phyloP scores from a whole-genome alignment of 305 asterid species.

The Fraxinus ornus region DNA sequence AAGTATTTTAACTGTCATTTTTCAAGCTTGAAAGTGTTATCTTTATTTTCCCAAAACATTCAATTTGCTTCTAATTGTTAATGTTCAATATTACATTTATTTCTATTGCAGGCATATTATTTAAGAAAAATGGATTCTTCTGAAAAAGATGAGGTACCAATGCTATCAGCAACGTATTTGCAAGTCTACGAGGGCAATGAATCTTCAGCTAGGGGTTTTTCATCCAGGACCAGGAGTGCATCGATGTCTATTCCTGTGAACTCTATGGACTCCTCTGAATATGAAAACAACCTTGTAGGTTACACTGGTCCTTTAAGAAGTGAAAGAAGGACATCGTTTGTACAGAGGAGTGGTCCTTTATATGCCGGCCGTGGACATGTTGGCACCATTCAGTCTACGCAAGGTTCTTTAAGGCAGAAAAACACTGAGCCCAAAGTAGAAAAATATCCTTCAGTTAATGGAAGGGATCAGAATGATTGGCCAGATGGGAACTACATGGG shows the following conservation, averaged over 20 bases:
- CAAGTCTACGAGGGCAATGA: slow-evolving; percentile 33
- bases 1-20: neutral
- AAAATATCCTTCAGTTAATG: slow-evolving; percentile 20
- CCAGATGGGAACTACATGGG: slow-evolving; percentile 29
- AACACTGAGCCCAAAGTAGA: slow-evolving; percentile 16
- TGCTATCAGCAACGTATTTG: slow-evolving; percentile 39
- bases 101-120: neutral
- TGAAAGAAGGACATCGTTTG: slow-evolving; percentile 14
- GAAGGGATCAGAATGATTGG: slow-evolving; percentile 25
- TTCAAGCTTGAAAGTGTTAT: neutral
- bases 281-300: slow-evolving; percentile 27
- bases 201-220: slow-evolving; percentile 22
- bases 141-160: slow-evolving; percentile 47
- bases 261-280: slow-evolving; percentile 33
- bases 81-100: neutral
- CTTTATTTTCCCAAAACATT: neutral
- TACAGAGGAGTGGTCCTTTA: slow-evolving; percentile 34
- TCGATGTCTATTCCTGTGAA: slow-evolving; percentile 46
- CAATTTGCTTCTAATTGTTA: neutral
- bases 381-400: slow-evolving; percentile 23
- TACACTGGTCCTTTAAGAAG: slow-evolving; percentile 40
- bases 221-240: slow-evolving; percentile 44
- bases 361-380: slow-evolving; percentile 15
- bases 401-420: slow-evolving; percentile 10
- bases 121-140: slow-evolving; percentile 41